Evolutionary conservation across 192 early-diverging fungal species (phyloP), one percentile per base, ranked within the genome.

Genomic region (Backusella luteola): DNA sequence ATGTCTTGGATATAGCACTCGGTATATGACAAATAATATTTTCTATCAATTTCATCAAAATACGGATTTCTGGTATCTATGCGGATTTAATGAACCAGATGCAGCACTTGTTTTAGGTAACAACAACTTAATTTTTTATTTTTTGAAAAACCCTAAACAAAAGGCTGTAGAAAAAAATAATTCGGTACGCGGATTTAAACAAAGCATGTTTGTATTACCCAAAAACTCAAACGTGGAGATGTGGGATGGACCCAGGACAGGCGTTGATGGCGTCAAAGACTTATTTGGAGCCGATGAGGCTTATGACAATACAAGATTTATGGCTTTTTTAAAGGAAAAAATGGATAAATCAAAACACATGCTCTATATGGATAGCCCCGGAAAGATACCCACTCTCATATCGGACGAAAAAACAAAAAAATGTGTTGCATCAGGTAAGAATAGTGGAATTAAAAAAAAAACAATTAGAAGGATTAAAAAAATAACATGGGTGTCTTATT

Each of bases 11-110:
- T 90, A 95, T 74, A 86, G 87, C 0, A 90, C 95, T 71, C 85
- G 93, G 34, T 99, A 95, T 82, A 89, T 92, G 80, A 93, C 96
- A 72, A 91, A 94, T 66, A 93, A 94, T 71, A 95, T 98, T 59
- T 98, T 99, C 86, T 95, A 99, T 79, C 91, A 89, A 26, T 99
- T 96, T 80, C 94, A 96, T 76, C 98, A 99, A 79, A 88, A 94
- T 75, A 95, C 96, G 6, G 93, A 99, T 75, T 90, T 98, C 77
- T 90, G 89, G 75, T 98, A 98, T 74, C 83, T 99, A 36, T 85
- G 80, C 34, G 89, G 98, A 34, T 94, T 96, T 79, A 94, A 98
- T 82, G 96, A 99, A 78, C 96, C 96, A 0, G 94, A 98, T 78
- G 88, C 92, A 7, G 93, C 92, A 7, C 71, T 87, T 21, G 83